These are phyloP conservation scores for Phytophthora pinifolia DNA, from an alignment of 352 stramenopile species.

Conservation along the genomic window DNA sequence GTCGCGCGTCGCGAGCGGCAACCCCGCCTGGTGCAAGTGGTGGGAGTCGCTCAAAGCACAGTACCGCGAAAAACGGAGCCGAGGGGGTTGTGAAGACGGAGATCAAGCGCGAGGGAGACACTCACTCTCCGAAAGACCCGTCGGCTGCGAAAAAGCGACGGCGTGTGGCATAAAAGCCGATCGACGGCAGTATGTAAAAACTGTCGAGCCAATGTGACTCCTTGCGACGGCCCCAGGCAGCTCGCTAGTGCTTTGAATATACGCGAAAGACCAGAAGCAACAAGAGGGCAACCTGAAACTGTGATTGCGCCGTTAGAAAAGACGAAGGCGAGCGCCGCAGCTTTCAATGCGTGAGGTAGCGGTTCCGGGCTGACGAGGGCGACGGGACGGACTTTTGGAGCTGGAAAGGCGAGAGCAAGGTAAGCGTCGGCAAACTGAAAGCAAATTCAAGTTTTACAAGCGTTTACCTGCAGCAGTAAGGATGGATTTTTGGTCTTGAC, in stretches of 20 bases:
- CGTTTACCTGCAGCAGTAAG: conserved; percentile 87
- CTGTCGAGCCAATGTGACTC: background rate
- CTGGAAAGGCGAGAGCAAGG: conserved; percentile 15
- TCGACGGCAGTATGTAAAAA: background rate
- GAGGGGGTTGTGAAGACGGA: conserved; percentile 33
- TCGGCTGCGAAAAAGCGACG: conserved; percentile 55
- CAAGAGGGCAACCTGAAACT: conserved; percentile 9
- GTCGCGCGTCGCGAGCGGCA: conserved; percentile 19
- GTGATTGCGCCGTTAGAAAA: conserved; percentile 17
- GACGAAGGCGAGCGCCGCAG: background rate
- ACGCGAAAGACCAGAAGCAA: conserved; percentile 14
- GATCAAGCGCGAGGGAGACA: conserved; percentile 30
- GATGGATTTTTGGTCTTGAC: conserved; percentile 95
- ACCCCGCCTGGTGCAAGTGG: conserved; percentile 21
- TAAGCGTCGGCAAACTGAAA: no score
- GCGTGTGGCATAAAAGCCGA: conserved; percentile 42
- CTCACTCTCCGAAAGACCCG: background rate
- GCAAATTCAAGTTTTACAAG: background rate
- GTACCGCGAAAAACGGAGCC: conserved; percentile 14
- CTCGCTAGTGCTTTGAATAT: conserved; percentile 24
- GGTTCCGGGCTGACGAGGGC: conserved; percentile 43
- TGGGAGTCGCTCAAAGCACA: conserved; percentile 25
- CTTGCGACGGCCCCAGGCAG: background rate
- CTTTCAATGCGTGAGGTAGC: conserved; percentile 66
- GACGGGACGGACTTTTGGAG: conserved; percentile 64